Percentiles rank a stretch among this genome's conserved stretches.
Evolutionary conservation across 225 moss, liverwort and hornwort genomes (phyloP).

Genomic region (Sphagnum contortum): DNA sequence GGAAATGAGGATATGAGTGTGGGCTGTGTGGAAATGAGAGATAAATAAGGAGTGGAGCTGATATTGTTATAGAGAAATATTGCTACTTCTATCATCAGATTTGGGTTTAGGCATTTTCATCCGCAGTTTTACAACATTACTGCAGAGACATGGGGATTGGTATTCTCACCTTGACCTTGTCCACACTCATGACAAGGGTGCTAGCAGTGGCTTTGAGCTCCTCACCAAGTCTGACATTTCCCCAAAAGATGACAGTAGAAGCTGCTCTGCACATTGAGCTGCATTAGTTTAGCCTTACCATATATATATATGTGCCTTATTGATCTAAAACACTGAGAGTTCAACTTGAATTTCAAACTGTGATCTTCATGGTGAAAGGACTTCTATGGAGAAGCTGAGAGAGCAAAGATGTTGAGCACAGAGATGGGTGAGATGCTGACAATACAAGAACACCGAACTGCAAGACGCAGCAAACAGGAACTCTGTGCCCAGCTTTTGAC

Average conservation of each 20-base stretch:
- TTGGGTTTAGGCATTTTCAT: too few species aligned
- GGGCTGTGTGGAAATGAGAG: too few species aligned
- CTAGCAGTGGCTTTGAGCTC: constrained; percentile 14
- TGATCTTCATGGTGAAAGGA: neutral
- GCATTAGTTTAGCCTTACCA: constrained; percentile 12
- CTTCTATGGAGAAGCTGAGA: neutral
- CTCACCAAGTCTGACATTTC: constrained; percentile 14
- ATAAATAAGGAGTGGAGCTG: too few species aligned
- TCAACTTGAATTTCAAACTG: neutral
- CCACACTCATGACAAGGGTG: constrained; percentile 14
- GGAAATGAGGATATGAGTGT: too few species aligned
- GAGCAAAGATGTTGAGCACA: neutral
- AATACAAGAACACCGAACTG: constrained; percentile 18
- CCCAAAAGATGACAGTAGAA: constrained; percentile 16
- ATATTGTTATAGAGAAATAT: too few species aligned
- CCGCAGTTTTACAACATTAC: neutral
- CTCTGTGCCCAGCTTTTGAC: constrained; percentile 7
- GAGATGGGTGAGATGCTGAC: constrained; percentile 10
- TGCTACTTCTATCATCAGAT: too few species aligned
- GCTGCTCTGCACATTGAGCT: constrained; percentile 22
- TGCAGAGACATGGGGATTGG: neutral
- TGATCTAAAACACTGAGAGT: neutral
- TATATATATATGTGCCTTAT: neutral
- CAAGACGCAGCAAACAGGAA: constrained; percentile 13
- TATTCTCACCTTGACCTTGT: constrained; percentile 11